phyloP scores from a whole-genome alignment of 2,329 filamentous ascomycete species.

The Fusarium sambucinum region DNA sequence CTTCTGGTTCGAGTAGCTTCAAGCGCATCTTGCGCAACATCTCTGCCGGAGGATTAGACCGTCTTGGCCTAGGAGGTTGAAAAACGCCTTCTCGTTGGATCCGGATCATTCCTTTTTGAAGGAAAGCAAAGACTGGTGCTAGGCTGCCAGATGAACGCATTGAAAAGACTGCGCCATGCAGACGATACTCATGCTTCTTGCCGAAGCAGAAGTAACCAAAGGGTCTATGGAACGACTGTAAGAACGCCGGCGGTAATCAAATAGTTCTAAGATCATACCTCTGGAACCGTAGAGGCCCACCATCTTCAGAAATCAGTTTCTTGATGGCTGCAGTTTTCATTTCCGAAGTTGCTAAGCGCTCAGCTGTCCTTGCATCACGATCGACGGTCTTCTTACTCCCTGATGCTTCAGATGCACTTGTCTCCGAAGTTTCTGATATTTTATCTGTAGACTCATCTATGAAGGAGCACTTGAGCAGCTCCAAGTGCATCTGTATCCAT shows the following conservation, averaged over 20 bases:
- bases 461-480: conserved; percentile 38
- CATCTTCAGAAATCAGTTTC: conserved; percentile 33
- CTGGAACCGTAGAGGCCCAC: conserved; percentile 37
- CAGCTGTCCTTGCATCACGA: conserved; percentile 32
- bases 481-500: conserved; percentile 39
- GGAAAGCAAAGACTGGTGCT: conserved; percentile 39
- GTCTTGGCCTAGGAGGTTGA: conserved; percentile 30
- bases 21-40: conserved; percentile 29
- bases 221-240: conserved; percentile 16
- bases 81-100: conserved; percentile 37
- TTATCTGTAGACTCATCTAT: background rate
- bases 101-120: conserved; percentile 41
- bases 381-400: conserved; percentile 15
- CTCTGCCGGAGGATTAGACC: conserved; percentile 35
- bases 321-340: conserved; percentile 43
- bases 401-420: background rate
- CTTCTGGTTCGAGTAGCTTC: conserved; percentile 36
- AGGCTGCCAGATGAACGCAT: conserved; percentile 12
- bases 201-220: conserved; percentile 45
- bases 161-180: conserved; percentile 42
- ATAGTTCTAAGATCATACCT: conserved; percentile 15
- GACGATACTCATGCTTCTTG: conserved; percentile 35
- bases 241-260: rapidly evolving
- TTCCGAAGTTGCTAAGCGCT: conserved; percentile 38
- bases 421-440: background rate